Conservation (phyloP, 208 protist genomes). For the Kentomonas sorsogonicus region DNA sequence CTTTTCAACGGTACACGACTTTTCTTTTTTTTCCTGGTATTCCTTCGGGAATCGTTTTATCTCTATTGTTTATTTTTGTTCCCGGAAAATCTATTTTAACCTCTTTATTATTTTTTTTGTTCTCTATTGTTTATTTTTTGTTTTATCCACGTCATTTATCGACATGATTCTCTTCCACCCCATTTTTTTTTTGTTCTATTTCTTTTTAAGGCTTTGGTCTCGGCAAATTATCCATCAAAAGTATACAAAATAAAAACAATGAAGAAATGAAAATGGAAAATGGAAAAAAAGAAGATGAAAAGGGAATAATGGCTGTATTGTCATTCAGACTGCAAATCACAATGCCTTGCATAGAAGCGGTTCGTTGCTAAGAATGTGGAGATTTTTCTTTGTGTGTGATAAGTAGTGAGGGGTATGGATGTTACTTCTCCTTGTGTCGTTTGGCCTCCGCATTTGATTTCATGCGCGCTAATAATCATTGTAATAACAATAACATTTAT, state of each 20-base stretch:
- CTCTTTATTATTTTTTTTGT: conserved; percentile 7
- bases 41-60: too few relatives aligned
- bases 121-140: conserved; percentile 15
- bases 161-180: background rate
- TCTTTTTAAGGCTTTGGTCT: conserved; percentile 5
- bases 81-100: conserved; percentile 1
- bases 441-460: background rate
- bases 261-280: too few relatives aligned
- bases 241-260: too few relatives aligned
- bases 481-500: background rate
- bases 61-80: conserved; percentile 6
- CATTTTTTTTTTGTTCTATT: conserved; percentile 4
- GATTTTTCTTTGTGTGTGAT: conserved; percentile 5
- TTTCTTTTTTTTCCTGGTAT: too few relatives aligned
- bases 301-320: background rate
- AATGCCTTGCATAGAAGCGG: background rate
- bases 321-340: background rate
- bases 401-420: too few relatives aligned
- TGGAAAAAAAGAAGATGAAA: conserved; percentile 6
- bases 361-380: background rate
- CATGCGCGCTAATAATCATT: background rate
- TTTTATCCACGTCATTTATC: conserved; percentile 15
- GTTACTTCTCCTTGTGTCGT: background rate
- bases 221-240: too few relatives aligned
- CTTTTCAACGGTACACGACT: too few relatives aligned